These are phyloP conservation scores for Stenocarpella maydis DNA, from an alignment of 2,329 filamentous ascomycete genomes.

Conservation along the genomic window DNA sequence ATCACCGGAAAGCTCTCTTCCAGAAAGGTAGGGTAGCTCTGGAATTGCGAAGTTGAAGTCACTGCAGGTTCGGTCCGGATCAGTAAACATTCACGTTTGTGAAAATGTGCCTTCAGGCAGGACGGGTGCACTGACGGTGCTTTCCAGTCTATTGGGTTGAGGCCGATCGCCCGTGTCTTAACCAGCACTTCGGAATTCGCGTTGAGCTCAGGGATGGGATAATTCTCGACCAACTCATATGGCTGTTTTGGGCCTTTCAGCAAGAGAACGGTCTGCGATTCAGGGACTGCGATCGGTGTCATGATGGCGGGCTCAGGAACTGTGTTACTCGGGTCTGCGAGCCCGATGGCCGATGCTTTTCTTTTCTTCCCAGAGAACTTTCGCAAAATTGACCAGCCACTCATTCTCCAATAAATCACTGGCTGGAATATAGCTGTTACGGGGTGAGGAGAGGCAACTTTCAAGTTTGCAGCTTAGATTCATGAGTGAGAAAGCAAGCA, in stretches of 20 bases:
- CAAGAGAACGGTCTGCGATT: conserved; percentile 43
- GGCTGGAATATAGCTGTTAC: background rate
- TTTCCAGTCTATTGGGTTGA: conserved; percentile 83
- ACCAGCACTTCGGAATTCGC: conserved; percentile 63
- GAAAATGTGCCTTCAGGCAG: background rate
- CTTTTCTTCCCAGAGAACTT: conserved; percentile 30
- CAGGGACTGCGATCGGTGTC: conserved; percentile 33
- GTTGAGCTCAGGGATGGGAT: conserved; percentile 41
- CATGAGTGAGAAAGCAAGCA: background rate
- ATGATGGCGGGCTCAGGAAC: conserved; percentile 4
- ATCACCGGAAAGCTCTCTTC: conserved; percentile 73
- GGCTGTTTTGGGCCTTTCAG: conserved; percentile 43
- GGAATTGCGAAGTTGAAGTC: conserved; percentile 77
- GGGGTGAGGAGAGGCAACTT: background rate
- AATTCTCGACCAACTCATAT: conserved; percentile 42
- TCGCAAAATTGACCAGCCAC: conserved; percentile 29
- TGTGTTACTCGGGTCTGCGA: background rate
- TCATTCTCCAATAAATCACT: background rate
- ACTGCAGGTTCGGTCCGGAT: conserved; percentile 46
- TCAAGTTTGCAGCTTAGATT: background rate
- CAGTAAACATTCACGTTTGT: background rate
- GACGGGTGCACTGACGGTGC: conserved; percentile 62
- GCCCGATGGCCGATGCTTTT: background rate
- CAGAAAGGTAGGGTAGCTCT: conserved; percentile 72
- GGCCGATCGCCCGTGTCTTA: conserved; percentile 69